Base-by-base conservation (phyloP, 768 basidiomycete genomes). In the Kwoniella shandongensis region DNA sequence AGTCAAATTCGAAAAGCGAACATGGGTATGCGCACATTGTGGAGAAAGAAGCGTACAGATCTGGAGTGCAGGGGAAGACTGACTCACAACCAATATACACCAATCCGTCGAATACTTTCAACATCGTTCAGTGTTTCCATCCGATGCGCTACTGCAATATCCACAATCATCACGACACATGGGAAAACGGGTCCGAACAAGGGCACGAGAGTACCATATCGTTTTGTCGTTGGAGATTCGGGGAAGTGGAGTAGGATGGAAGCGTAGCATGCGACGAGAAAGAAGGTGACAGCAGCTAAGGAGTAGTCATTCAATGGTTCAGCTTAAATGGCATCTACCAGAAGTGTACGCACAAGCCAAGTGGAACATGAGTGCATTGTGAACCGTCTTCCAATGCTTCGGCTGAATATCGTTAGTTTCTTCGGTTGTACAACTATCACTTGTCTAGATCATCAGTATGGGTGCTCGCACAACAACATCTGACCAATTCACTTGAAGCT, bases 181-280 rank as follows among this genome's bases (percentile, higher is more conserved):
- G 29, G 51, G 41, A 49, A 32, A 23, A 63, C 17, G 2, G 35
- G 30, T 39, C 23, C 35, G 18, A 45, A 13, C 6, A 49, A 29
- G 6, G 61, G 57, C 13, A 63, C 12, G 4, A 61, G 18, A 2
- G 54, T 50, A 12, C 45, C 36, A 18, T 27, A 49, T 29, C 54
- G 25, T 26, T 35, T 51, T 12, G 36, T 54, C 27, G 13, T 22
- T 4, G 3, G 22, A 11, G 26, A 26, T 22, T 41, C 40, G 4
- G 61, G 61, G 42, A 56, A 63, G 22, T 25, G 38, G 41, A 58
- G 53, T 5, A 63, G 46, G 11, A 45, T 15, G 18, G 26, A 53
- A 18, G 42, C 47, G 6, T 32, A 26, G 22, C 27, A 23, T 15
- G 50, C 44, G 8, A 51, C 39, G 23, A 54, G 17, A 36, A 59